Base-by-base conservation (phyloP, 176 grass and related monocot species). In the Leersia perrieri region DNA sequence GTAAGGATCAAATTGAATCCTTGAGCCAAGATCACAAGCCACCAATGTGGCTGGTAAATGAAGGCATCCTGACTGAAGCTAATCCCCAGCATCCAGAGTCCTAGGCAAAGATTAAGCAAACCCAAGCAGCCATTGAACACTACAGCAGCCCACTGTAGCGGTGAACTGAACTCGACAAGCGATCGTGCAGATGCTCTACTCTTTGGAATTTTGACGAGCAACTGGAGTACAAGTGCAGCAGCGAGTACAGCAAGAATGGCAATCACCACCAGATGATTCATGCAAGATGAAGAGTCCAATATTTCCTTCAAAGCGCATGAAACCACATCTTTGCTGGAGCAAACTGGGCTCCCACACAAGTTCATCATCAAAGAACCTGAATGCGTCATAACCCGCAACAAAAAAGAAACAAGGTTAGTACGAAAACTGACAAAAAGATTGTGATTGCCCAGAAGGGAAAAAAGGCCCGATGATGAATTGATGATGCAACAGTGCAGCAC, bases 271-370 rank as follows among this genome's bases (percentile, higher is more conserved):
- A 91, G 73, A 70, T 98, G 90, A 69, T 98, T 95, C 20, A 58
- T 68, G 84, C 92, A 98, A 66, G 92, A 86, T 25, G 92, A 98
- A 47, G 92, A 91, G 62, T 89, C 66, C 9, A 91, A 67, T 14
- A 89, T 26, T 36, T 47, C 75, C 9, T 22, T 32, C 4, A 89
- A 47, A n/a, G 18, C 44, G 68, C 88, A 98, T 61, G 78, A 55
- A 65, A 28, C 40, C 0, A 33, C 40, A 58, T 13, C 39, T 77
- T 83, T 83, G 32, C 86, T 39, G 12, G 78, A 81, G 75, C 92
- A 97, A 39, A 85, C 1, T 25, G 61, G 33, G 39, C 27, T 77
- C 29, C 90, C 78, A 58, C 81, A 93, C 35, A 91, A 70, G 42
- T 5, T 77, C 63, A 77, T 65, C 81, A 60, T 87, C 84, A 82